These are phyloP conservation scores for Zopfochytrium polystomum DNA, from an alignment of 371 early-diverging fungal genomes.

Conservation along the genomic window DNA sequence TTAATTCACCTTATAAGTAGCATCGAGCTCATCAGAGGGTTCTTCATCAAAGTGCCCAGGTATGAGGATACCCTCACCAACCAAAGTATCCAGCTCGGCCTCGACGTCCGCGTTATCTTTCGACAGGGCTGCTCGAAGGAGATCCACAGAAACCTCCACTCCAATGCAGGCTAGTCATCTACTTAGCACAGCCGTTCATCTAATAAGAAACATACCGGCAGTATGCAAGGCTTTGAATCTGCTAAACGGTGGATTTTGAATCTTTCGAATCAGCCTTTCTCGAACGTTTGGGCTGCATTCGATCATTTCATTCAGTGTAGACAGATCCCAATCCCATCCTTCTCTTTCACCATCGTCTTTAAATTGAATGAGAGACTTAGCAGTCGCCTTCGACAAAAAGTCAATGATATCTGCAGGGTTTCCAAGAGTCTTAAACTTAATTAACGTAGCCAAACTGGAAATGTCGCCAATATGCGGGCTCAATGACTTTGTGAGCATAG, in stretches of 20 bases:
- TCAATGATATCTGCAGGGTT: slow-evolving; percentile 40
- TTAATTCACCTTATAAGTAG: too few species aligned
- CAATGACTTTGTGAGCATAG: slow-evolving; percentile 31
- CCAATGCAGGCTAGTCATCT: too few species aligned
- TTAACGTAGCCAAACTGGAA: slow-evolving; percentile 27
- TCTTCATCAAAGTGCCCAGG: too few species aligned
- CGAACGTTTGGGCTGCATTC: slow-evolving; percentile 33
- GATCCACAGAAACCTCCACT: too few species aligned
- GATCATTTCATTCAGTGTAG: slow-evolving; percentile 29
- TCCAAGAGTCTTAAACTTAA: slow-evolving; percentile 41
- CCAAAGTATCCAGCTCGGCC: too few species aligned
- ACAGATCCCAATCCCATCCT: slow-evolving; percentile 47
- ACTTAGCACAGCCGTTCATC: too few species aligned
- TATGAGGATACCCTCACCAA: too few species aligned
- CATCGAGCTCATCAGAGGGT: too few species aligned
- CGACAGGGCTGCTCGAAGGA: too few species aligned
- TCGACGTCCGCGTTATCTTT: too few species aligned
- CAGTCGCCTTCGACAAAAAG: slow-evolving; percentile 31
- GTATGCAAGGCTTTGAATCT: slow-evolving; percentile 32
- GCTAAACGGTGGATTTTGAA: too few species aligned
- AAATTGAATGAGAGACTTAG: slow-evolving; percentile 28
- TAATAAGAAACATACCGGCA: slow-evolving; percentile 40
- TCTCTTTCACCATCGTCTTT: slow-evolving; percentile 24
- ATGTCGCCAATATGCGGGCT: slow-evolving; percentile 26
- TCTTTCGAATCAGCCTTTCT: slow-evolving; percentile 30